Evolutionary conservation across 148 eudicot species (phyloP), one percentile per base, ranked within the genome.

Genomic region (Fallopia convolvulus): DNA sequence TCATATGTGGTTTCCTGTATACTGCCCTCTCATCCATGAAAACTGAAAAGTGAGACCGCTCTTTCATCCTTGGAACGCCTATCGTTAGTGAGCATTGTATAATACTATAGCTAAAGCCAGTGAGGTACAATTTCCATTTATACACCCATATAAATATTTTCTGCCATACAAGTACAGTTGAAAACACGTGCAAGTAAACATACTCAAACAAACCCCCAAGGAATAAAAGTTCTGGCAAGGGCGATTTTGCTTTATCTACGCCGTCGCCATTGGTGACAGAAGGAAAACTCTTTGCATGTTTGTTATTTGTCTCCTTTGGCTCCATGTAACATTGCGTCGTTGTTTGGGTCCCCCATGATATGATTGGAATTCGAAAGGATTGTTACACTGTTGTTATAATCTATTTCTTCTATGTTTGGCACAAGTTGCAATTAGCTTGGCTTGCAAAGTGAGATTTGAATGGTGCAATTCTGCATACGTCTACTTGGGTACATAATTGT

Each of bases 1-100:
- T 58, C 90, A 77, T 86, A 95, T 93, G 99, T 95, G 99, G 99
- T 92, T 82, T 79, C 99, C 97, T 40, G 26, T 89, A 20, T 95
- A 95, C 87, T 85, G 85, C 80, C 97, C 97, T 77, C 99, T 95
- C 77, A 97, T 95, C 71, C 99, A 91, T 42, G 97, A 92, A 80
- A 90, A 85, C 83, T 94, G 84, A 87, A 66, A 80, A n/a, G n/a
- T n/a, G n/a, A n/a, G n/a, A n/a, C n/a, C 20, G 13, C 74, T 40
- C 47, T 14, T 17, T 23, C 11, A 39, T 42, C 73, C 46, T 48
- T 48, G 17, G 52, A 12, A 9, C 1, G 15, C 30, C 41, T 30
- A 13, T 14, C 73, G 32, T 8, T 61, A 1, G 30, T 2, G 12
- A 26, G 70, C 30, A 11, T 61, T 30, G 70, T 61, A 26, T 26